Percentiles rank a stretch among this genome's conserved stretches.
Evolutionary conservation across 495 filamentous ascomycete genomes (phyloP).

Genomic region (Penicillium arizonense): DNA sequence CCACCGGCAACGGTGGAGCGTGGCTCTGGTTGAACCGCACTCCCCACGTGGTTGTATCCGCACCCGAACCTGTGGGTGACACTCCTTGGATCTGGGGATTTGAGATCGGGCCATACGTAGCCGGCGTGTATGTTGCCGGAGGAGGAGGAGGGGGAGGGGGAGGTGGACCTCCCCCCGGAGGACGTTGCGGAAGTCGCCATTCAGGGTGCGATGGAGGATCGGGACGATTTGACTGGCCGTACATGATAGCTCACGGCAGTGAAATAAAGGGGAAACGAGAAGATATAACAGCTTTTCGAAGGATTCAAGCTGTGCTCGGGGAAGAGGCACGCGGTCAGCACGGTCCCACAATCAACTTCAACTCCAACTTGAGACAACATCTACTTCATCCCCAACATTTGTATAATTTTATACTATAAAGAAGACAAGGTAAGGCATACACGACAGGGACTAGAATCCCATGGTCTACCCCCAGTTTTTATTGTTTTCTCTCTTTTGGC

Average conservation of each 20-base stretch:
- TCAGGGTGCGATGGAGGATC: conserved; percentile 36
- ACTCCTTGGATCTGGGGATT: conserved; percentile 17
- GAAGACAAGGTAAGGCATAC: too few species aligned
- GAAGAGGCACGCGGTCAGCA: neutral
- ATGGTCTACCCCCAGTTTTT: too few species aligned
- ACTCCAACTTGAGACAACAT: neutral
- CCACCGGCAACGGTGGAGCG: conserved; percentile 47
- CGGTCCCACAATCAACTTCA: neutral
- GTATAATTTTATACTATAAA: too few species aligned
- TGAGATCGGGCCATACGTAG: conserved; percentile 39
- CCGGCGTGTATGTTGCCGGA: conserved; percentile 35
- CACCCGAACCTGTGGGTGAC: conserved; percentile 21
- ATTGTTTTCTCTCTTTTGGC: too few species aligned
- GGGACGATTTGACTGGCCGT: conserved; percentile 20
- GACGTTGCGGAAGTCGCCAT: conserved; percentile 37
- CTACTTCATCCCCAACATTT: neutral
- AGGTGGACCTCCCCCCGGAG: conserved; percentile 12
- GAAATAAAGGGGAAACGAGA: neutral
- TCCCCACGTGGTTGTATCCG: conserved; percentile 42
- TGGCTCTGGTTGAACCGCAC: conserved; percentile 43
- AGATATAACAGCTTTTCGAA: neutral
- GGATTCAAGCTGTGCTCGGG: neutral
- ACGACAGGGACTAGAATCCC: too few species aligned
- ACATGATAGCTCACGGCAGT: conserved; percentile 18
- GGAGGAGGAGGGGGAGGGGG: conserved; percentile 23